phyloP scores from a whole-genome alignment of 305 asterid genomes.

The Rubia peregrina region DNA sequence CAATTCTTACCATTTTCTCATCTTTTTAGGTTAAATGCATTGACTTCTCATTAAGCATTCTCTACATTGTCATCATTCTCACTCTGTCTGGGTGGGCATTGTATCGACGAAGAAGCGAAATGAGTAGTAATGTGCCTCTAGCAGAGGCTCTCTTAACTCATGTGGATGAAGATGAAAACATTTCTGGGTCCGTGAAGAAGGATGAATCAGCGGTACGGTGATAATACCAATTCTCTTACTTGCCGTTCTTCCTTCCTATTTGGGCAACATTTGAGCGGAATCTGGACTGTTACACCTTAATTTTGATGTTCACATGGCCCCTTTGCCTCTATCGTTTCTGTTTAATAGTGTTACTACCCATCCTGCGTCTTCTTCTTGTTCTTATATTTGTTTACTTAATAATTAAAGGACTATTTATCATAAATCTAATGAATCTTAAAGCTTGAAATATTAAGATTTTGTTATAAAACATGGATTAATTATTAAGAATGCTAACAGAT shows the following conservation, averaged over 20 bases:
- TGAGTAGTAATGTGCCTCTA: neutral
- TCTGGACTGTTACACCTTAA: neutral
- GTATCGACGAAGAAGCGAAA: slow-evolving; percentile 11
- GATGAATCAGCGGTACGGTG: neutral
- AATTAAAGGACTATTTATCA: neutral
- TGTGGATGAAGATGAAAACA: slow-evolving; percentile 7
- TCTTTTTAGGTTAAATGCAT: slow-evolving; percentile 81
- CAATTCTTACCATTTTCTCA: neutral
- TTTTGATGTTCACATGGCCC: neutral
- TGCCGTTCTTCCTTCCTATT: neutral
- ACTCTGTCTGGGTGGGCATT: slow-evolving; percentile 63
- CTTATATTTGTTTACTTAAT: neutral
- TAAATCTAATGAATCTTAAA: neutral
- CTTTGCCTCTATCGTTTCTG: neutral
- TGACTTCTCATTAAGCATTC: slow-evolving; percentile 29
- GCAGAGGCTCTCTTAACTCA: slow-evolving; percentile 10
- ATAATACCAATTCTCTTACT: neutral
- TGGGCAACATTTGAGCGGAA: neutral
- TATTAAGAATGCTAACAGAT: no score
- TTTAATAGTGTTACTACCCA: neutral
- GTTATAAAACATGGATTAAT: neutral
- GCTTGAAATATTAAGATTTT: neutral
- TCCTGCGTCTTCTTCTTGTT: no score
- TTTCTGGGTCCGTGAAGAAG: slow-evolving; percentile 10
- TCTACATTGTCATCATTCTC: slow-evolving; percentile 25